Evolutionary conservation across 176 grass and related monocot species (phyloP), one percentile per base, ranked within the genome.

Genomic region (Lolium rigidum): DNA sequence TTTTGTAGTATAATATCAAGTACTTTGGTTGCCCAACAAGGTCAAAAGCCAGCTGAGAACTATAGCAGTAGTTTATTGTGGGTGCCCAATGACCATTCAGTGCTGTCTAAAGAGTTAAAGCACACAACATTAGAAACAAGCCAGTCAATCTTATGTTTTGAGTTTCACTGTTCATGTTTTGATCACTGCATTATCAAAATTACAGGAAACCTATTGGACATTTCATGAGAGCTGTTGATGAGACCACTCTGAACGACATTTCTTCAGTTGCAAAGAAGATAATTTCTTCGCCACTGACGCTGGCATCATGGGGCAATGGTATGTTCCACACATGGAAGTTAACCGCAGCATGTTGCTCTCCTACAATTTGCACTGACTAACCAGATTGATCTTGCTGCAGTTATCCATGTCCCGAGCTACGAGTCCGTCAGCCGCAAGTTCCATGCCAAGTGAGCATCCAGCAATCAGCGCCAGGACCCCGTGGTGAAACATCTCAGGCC

Each of bases 291-390:
- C 92, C 95, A 7, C 90, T 93, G 74, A 95, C 95, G 64, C 86
- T 97, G 89, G 89, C 90, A 82, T 97, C 95, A 20, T 97, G 90
- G 89, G 90, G 95, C 1, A 92, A 97, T 10, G 95, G 92, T 97
- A 95, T 54, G 79, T 79, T 81, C 13, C 2, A 11, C 4, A 24
- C 10, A 46, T 28, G 5, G 56, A 50, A 65, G 20, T 44, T 61
- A 86, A 70, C 6, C 3, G 22, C 21, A 13, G 49, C 44, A 17
- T 78, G 35, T 25, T 58, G 7, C 10, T 44, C 0, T 1, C 26
- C 24, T 35, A 35, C 31, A 55, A 21, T 12, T 13, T 77, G 56
- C 44, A 24, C 20, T 5, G 24, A 64, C 52, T 80, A 21, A 80
- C 14, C 17, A 2, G 55, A 59, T 78, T 39, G 16, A 2, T 76